Conservation (phyloP, 1,284 basidiomycete genomes). For the Limonomyces culmigenus region DNA sequence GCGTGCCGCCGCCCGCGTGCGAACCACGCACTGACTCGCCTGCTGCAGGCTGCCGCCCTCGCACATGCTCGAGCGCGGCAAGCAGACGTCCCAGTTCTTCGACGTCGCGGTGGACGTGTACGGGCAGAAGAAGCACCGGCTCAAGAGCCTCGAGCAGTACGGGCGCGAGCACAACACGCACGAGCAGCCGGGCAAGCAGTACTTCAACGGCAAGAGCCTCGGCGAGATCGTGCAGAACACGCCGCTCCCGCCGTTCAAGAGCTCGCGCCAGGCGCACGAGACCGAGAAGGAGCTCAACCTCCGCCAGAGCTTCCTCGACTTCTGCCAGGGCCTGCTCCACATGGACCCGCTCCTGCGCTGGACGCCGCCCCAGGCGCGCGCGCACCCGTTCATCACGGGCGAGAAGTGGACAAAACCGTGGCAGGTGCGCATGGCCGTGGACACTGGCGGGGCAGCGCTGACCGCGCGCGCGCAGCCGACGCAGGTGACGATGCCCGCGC, state of each 20-base stretch:
- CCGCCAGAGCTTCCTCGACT: slow-evolving; percentile 91
- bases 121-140: slow-evolving; percentile 74
- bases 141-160: slow-evolving; percentile 93
- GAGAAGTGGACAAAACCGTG: slow-evolving; percentile 87
- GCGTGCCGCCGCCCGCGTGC: slow-evolving; percentile 14
- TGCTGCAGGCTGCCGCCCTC: slow-evolving; percentile 60
- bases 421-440: slow-evolving; percentile 35
- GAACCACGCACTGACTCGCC: slow-evolving; percentile 3
- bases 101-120: slow-evolving; percentile 68
- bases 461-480: slow-evolving; percentile 10
- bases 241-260: slow-evolving; percentile 68
- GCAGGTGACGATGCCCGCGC: slow-evolving; percentile 7
- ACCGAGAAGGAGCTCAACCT: slow-evolving; percentile 95
- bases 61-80: slow-evolving; percentile 92
- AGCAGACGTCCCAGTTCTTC: slow-evolving; percentile 93
- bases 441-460: neutral
- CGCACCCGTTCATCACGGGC: slow-evolving; percentile 97
- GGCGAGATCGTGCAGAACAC: slow-evolving; percentile 95
- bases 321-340: slow-evolving; percentile 88
- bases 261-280: slow-evolving; percentile 66
- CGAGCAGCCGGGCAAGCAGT: slow-evolving; percentile 96
- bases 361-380: slow-evolving; percentile 91
- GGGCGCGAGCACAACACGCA: slow-evolving; percentile 87
- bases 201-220: slow-evolving; percentile 89
- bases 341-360: slow-evolving; percentile 91